A percentile compares a stretch with the other conserved stretches of the same genome.
These are phyloP conservation scores for Suillus bovinus DNA, from an alignment of 768 basidiomycete genomes.

Conservation along the genomic window DNA sequence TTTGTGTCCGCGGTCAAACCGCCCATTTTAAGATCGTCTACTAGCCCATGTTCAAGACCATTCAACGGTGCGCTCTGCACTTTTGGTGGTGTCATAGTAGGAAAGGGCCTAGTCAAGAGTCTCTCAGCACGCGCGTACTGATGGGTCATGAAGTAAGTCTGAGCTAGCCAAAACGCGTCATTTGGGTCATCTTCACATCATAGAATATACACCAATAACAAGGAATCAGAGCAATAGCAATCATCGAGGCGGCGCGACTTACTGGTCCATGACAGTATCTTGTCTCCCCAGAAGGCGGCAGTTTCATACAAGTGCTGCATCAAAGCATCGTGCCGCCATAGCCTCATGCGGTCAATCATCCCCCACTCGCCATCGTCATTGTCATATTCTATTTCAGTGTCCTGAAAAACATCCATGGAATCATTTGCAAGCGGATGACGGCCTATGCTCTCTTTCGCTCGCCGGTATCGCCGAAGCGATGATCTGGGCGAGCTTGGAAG, in stretches of 20 bases:
- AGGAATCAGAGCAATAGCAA: slow-evolving; percentile 1
- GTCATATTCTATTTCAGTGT: slow-evolving; percentile 57
- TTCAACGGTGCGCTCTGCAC: slow-evolving; percentile 31
- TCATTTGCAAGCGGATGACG: slow-evolving; percentile 79
- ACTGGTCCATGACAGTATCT: slow-evolving; percentile 96
- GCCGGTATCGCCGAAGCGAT: slow-evolving; percentile 60
- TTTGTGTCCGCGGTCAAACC: slow-evolving; percentile 42
- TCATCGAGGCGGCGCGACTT: slow-evolving; percentile 34
- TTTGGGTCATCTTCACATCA: slow-evolving; percentile 78
- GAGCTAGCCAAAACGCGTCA: slow-evolving; percentile 99
- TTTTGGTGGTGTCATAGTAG: slow-evolving; percentile 49
- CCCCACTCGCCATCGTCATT: slow-evolving; percentile 75
- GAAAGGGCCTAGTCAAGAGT: slow-evolving; percentile 85
- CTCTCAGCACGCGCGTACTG: slow-evolving; percentile 94
- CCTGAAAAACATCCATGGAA: slow-evolving; percentile 72
- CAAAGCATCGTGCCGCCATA: slow-evolving; percentile 97
- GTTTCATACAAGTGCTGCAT: slow-evolving; percentile 99
- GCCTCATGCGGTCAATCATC: slow-evolving; percentile 91
- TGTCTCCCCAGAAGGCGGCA: slow-evolving; percentile 98
- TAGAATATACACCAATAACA: slow-evolving; percentile 9
- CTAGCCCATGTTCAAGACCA: slow-evolving; percentile 20
- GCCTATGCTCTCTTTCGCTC: slow-evolving; percentile 52
- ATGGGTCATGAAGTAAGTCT: slow-evolving; percentile 94
- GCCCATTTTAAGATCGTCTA: slow-evolving; percentile 39
- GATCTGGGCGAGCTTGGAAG: slow-evolving; percentile 73